Evolutionary conservation across 2,329 filamentous ascomycete species (phyloP), one percentile per base, ranked within the genome.

Genomic region (Emmonsiellopsis sp.): DNA sequence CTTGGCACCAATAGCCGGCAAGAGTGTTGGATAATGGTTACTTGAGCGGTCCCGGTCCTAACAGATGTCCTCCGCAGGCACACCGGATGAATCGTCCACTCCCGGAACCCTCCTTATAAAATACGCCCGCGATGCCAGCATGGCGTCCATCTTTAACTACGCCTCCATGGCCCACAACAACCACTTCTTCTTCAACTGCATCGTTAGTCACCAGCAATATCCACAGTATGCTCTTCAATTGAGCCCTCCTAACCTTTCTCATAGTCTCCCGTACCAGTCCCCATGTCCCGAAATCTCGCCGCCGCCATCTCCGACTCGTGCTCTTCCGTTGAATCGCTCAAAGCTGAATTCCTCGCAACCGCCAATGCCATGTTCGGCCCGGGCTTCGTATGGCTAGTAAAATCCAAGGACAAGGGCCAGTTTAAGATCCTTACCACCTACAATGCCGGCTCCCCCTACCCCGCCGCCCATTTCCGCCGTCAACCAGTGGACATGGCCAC

Each of bases 121-220:
- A 64, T 85, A 85, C 55, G 87, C 92, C 56, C 88, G 90, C 70
- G 82, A 93, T 64, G 86, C 92, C 44, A 77, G 78, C 61, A 77
- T 81, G 58, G 93, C 93, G 42, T 78, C 85, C 62, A 76, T 86
- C 68, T 98, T 98, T 83, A 98, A 97, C 80, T 83, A 94, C 70
- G 93, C 93, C 70, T 95, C 88, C 63, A 95, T 95, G 87, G 88
- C 89, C 53, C 86, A 88, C 79, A 97, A 97, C 81, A 96, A 84
- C 71, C 79, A 84, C 68, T 74, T 75, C 59, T 77, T 75, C 66
- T 77, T 76, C 66, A 72, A 72, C 58, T 69, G 68, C 60, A 62
- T 77, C 61, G 70, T 72, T 27, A 65, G 71, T 55, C n/a, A 14
- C 39, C 37, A 17, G 6, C 49, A 53, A n/a, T 40, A 7, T 11